phyloP scores from a whole-genome alignment of 768 basidiomycete species.

The Lentinula lateritia region DNA sequence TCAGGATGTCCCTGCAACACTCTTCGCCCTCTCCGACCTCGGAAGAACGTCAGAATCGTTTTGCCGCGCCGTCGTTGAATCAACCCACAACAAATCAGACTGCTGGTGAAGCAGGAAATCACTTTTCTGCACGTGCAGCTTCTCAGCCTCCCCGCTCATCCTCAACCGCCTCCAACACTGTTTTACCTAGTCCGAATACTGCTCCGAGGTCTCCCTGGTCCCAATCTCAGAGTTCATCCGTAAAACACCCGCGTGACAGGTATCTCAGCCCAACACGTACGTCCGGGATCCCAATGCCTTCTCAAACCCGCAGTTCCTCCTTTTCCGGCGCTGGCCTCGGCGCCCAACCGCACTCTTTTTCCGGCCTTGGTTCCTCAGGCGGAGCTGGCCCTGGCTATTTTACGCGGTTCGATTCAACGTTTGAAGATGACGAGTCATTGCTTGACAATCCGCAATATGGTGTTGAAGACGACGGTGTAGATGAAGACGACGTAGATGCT shows the following conservation, averaged over 20 bases:
- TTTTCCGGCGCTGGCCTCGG: slow-evolving; percentile 51
- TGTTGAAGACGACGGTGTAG: neutral
- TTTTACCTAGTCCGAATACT: neutral
- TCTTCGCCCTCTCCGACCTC: slow-evolving; percentile 1
- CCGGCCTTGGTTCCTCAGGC: neutral
- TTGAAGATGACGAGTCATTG: slow-evolving; percentile 79
- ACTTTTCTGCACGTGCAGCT: slow-evolving; percentile 1
- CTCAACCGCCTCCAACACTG: neutral
- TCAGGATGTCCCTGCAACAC: neutral
- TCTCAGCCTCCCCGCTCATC: slow-evolving; percentile 6
- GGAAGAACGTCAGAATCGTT: neutral
- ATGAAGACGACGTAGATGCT: slow-evolving; percentile 1
- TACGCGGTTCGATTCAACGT: slow-evolving; percentile 63
- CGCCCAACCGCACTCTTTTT: slow-evolving; percentile 11
- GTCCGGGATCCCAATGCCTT: slow-evolving; percentile 37
- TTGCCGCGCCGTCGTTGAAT: neutral
- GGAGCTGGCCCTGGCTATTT: slow-evolving; percentile 29
- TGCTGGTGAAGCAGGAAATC: neutral
- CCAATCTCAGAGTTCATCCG: slow-evolving; percentile 28
- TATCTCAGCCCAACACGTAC: slow-evolving; percentile 5
- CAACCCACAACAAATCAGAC: neutral
- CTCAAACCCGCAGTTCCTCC: slow-evolving; percentile 64
- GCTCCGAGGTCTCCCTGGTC: slow-evolving; percentile 29
- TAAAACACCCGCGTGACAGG: neutral
- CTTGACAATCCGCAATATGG: slow-evolving; percentile 9